These are phyloP conservation scores for Harringtonia aguacate DNA, from an alignment of 2,329 filamentous ascomycete species.

Conservation along the genomic window DNA sequence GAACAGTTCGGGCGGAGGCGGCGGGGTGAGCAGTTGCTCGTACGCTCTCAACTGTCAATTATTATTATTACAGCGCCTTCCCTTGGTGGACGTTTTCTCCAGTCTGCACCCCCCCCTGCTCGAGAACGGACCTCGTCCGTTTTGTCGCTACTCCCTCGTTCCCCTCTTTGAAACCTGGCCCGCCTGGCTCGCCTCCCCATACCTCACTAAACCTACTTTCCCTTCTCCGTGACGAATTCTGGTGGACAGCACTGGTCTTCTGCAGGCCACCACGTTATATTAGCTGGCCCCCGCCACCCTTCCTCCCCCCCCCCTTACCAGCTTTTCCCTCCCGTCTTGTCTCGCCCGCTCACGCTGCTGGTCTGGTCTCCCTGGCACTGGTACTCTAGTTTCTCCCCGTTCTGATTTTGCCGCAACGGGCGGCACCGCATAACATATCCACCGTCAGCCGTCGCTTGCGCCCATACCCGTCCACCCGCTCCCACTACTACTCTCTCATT, in stretches of 20 bases:
- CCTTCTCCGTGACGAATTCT: too few relatives aligned
- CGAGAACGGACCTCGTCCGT: not conserved
- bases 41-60: too few relatives aligned
- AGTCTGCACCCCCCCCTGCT: not conserved
- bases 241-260: too few relatives aligned
- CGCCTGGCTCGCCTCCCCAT: not conserved
- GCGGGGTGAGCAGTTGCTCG: conserved; percentile 1
- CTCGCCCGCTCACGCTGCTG: not conserved
- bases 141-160: conserved; percentile 1
- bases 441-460: conserved; percentile 1
- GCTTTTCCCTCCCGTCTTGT: not conserved
- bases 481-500: conserved; percentile 2
- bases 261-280: conserved; percentile 3
- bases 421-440: conserved; percentile 18
- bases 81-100: not conserved
- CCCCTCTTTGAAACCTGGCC: not conserved
- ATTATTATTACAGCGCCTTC: not conserved
- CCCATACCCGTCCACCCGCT: conserved; percentile 9
- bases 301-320: conserved; percentile 6
- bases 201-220: too few relatives aligned
- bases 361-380: not conserved
- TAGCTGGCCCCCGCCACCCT: conserved; percentile 6
- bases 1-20: conserved; percentile 7
- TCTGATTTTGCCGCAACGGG: conserved; percentile 24
- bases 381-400: not conserved